Conservation (phyloP, 106 monocot species). For the Xerophyta viscosa region DNA sequence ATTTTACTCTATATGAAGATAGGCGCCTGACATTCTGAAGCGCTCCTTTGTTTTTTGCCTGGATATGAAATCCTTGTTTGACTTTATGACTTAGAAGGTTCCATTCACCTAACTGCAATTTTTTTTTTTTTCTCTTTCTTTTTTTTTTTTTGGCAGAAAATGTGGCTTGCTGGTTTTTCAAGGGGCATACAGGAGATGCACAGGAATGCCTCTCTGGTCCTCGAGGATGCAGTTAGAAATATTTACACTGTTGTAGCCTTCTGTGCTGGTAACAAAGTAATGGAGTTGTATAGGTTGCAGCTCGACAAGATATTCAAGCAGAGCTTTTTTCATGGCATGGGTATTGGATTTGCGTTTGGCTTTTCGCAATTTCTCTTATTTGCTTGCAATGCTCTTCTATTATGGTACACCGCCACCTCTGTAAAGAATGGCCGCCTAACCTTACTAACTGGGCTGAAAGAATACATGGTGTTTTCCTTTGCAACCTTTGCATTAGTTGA, state of each 20-base stretch:
- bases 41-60: no score
- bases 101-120: no score
- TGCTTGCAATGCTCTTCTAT: slow-evolving; percentile 87
- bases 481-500: slow-evolving; percentile 96
- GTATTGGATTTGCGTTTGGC: slow-evolving; percentile 90
- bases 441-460: slow-evolving; percentile 61
- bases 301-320: slow-evolving; percentile 61
- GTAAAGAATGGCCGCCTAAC: slow-evolving; percentile 39
- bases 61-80: no score
- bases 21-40: no score
- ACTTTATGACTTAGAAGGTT: no score
- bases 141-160: slow-evolving; percentile 70
- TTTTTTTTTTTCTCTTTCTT: no score
- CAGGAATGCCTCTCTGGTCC: slow-evolving; percentile 91
- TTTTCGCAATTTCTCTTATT: slow-evolving; percentile 95
- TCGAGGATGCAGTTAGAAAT: slow-evolving; percentile 99
- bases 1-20: no score
- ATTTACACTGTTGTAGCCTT: slow-evolving; percentile 97
- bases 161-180: slow-evolving; percentile 98
- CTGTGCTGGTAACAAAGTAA: slow-evolving; percentile 98
- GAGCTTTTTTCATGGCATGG: slow-evolving; percentile 76
- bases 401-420: slow-evolving; percentile 81
- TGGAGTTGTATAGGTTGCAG: slow-evolving; percentile 79
- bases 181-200: slow-evolving; percentile 99
- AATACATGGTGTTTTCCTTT: slow-evolving; percentile 93